phyloP scores from a whole-genome alignment of 2,329 filamentous ascomycete species.

The Knufia fluminis region DNA sequence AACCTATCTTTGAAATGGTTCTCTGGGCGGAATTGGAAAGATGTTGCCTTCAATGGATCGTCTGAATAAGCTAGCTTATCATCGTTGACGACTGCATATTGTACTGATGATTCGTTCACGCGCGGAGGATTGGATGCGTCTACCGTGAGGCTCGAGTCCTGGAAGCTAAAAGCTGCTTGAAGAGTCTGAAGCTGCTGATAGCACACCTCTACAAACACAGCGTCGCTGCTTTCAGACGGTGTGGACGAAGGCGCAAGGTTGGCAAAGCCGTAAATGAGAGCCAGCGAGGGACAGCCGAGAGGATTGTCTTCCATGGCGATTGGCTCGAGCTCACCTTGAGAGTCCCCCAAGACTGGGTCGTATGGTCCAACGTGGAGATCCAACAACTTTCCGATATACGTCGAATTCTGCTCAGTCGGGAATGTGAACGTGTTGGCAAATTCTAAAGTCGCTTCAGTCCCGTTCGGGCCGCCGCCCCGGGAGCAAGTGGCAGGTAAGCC shows the following conservation, averaged over 20 bases:
- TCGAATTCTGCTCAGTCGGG: not conserved
- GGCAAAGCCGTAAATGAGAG: slow-evolving; percentile 18
- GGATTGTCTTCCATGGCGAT: slow-evolving; percentile 14
- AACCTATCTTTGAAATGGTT: slow-evolving; percentile 12
- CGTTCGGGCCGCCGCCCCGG: slow-evolving; percentile 14
- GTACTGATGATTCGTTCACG: too few relatives aligned
- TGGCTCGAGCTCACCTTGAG: slow-evolving; percentile 10
- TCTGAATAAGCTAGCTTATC: too few relatives aligned
- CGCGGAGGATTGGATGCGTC: too few relatives aligned
- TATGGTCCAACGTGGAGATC: slow-evolving; percentile 19
- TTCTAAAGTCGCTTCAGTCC: slow-evolving; percentile 10
- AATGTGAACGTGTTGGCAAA: slow-evolving; percentile 6
- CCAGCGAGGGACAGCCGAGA: slow-evolving; percentile 19
- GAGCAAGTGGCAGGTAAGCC: slow-evolving; percentile 12
- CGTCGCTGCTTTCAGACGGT: too few relatives aligned
- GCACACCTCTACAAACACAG: slow-evolving; percentile 12
- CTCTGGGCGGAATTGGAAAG: slow-evolving; percentile 14
- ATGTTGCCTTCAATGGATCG: too few relatives aligned
- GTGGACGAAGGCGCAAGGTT: too few relatives aligned
- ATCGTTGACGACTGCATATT: too few relatives aligned
- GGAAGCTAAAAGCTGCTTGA: too few relatives aligned
- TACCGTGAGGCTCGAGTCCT: too few relatives aligned
- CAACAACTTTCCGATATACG: slow-evolving; percentile 15
- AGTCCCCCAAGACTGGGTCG: slow-evolving; percentile 7
- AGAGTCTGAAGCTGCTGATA: too few relatives aligned